Percentiles rank a stretch among this genome's conserved stretches.
Conservation (phyloP, 2,329 filamentous ascomycete species). For the Chaetoscypha palmicola region DNA sequence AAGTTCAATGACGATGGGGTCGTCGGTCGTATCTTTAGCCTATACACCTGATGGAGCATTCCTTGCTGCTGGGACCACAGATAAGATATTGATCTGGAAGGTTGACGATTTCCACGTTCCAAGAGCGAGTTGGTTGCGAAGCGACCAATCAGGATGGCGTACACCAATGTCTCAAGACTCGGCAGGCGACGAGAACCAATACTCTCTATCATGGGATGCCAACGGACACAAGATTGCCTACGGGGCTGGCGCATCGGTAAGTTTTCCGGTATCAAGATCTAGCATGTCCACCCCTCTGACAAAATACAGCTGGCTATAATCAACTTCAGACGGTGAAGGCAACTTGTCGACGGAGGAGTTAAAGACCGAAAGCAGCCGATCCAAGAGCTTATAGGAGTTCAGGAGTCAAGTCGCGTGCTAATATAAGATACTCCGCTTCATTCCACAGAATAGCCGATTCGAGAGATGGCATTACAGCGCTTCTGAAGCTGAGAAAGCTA, state of each 20-base stretch:
- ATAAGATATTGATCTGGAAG: constrained; percentile 57
- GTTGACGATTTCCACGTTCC: constrained; percentile 52
- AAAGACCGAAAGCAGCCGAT: no score
- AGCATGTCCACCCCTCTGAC: constrained; percentile 9
- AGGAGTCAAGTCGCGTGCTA: no score
- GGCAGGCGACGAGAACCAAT: constrained; percentile 51
- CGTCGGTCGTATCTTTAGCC: constrained; percentile 49
- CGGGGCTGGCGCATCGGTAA: constrained; percentile 54
- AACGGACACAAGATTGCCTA: constrained; percentile 56
- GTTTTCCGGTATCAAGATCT: constrained; percentile 26
- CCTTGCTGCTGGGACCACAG: constrained; percentile 53
- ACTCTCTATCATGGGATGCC: constrained; percentile 56
- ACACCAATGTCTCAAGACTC: constrained; percentile 46
- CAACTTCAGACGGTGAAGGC: constrained; percentile 19
- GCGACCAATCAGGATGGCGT: constrained; percentile 49
- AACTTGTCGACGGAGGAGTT: no score
- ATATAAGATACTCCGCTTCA: no score
- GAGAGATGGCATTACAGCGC: no score
- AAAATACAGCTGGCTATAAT: constrained; percentile 23
- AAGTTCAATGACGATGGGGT: constrained; percentile 54
- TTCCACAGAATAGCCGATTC: no score
- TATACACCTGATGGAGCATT: constrained; percentile 59
- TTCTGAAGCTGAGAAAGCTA: no score
- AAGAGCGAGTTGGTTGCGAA: constrained; percentile 52
- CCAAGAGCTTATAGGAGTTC: no score